phyloP scores from a whole-genome alignment of 1,139 yeast species.

The Spencermartinsiella ligniputridi region DNA sequence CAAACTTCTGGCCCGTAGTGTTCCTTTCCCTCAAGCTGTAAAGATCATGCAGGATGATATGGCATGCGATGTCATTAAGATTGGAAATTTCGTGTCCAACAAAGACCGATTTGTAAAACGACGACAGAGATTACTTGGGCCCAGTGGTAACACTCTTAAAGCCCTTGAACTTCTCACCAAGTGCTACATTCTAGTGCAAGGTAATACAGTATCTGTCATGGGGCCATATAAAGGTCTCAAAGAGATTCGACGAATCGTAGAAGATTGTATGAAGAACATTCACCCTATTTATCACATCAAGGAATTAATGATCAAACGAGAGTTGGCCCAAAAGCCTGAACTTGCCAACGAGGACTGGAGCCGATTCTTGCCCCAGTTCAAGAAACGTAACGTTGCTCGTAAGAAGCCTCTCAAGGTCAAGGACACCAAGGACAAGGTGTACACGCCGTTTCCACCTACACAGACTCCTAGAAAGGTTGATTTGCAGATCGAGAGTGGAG shows the following conservation, averaged over 20 bases:
- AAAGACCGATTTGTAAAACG: slow-evolving; percentile 93
- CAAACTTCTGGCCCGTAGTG: slow-evolving; percentile 90
- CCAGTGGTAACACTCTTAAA: slow-evolving; percentile 92
- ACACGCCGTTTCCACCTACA: slow-evolving; percentile 99
- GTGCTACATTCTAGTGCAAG: slow-evolving; percentile 94
- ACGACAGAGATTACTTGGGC: slow-evolving; percentile 95
- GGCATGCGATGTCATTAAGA: slow-evolving; percentile 95
- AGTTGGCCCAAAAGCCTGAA: slow-evolving; percentile 90
- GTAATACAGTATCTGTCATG: slow-evolving; percentile 96
- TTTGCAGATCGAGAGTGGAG: slow-evolving; percentile 97
- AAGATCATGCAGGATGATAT: slow-evolving; percentile 86
- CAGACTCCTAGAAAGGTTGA: slow-evolving; percentile 97
- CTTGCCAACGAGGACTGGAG: slow-evolving; percentile 96
- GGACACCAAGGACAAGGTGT: slow-evolving; percentile 61
- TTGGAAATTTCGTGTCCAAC: slow-evolving; percentile 82
- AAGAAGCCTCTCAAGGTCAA: slow-evolving; percentile 70
- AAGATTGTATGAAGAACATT: slow-evolving; percentile 93
- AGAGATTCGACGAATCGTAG: slow-evolving; percentile 89
- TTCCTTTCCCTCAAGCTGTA: slow-evolving; percentile 94
- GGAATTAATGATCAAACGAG: slow-evolving; percentile 96
- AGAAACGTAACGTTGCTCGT: slow-evolving; percentile 92
- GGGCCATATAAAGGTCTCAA: slow-evolving; percentile 94
- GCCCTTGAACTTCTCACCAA: slow-evolving; percentile 90
- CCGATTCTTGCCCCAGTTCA: slow-evolving; percentile 93
- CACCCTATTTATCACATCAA: slow-evolving; percentile 97